Evolutionary conservation across 352 stramenopile genomes (phyloP).

Genomic region (Phytophthora pini): DNA sequence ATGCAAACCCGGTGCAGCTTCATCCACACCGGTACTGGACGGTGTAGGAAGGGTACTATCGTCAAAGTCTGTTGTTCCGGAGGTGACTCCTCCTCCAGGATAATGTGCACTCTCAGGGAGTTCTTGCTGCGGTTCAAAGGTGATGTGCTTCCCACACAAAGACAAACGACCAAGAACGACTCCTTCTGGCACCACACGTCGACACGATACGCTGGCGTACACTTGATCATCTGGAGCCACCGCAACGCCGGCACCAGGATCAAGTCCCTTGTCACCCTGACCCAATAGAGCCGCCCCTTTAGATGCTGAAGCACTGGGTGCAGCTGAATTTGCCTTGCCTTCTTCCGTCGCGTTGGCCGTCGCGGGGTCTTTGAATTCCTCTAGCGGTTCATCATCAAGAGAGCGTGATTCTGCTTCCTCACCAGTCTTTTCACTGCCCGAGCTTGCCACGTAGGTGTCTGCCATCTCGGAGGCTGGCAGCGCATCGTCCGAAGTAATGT

Average conservation of each 20-base stretch:
- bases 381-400: slow-evolving; percentile 29
- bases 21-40: slow-evolving; percentile 36
- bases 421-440: slow-evolving; percentile 18
- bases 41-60: slow-evolving; percentile 21
- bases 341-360: slow-evolving; percentile 8
- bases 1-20: slow-evolving; percentile 71
- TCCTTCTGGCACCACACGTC: slow-evolving; percentile 79
- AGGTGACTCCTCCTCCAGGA: slow-evolving; percentile 6
- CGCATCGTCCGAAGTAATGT: slow-evolving; percentile 72
- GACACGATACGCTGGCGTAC: slow-evolving; percentile 63
- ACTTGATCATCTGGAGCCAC: slow-evolving; percentile 68
- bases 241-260: slow-evolving; percentile 72
- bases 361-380: slow-evolving; percentile 28
- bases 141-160: slow-evolving; percentile 65
- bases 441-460: slow-evolving; percentile 37
- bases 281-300: slow-evolving; percentile 26
- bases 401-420: slow-evolving; percentile 15
- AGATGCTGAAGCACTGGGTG: slow-evolving; percentile 6
- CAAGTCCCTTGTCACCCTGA: slow-evolving; percentile 61
- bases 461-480: slow-evolving; percentile 28
- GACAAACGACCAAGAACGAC: slow-evolving; percentile 72
- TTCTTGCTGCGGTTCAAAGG: slow-evolving; percentile 64
- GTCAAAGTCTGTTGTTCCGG: slow-evolving; percentile 29
- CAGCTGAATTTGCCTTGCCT: slow-evolving; percentile 6
- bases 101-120: slow-evolving; percentile 16